phyloP scores from a whole-genome alignment of 2,329 filamentous ascomycete species.

The Sporothrix mexicana region DNA sequence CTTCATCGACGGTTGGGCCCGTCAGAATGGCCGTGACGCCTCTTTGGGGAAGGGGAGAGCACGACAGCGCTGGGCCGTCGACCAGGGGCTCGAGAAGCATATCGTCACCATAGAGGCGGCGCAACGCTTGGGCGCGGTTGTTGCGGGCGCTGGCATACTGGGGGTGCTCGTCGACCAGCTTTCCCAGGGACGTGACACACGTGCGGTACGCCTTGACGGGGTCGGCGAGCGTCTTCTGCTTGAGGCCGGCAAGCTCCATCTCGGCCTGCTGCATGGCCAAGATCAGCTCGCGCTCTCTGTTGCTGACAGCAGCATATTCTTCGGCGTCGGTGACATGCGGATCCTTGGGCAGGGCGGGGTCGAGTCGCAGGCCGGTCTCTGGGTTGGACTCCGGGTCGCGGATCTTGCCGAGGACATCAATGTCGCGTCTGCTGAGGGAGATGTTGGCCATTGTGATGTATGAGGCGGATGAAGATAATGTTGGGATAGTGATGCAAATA shows the following conservation, averaged over 20 bases:
- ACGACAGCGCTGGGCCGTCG: not conserved
- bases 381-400: constrained; percentile 69
- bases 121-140: constrained; percentile 72
- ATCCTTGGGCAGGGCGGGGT: constrained; percentile 61
- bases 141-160: constrained; percentile 75
- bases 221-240: constrained; percentile 42
- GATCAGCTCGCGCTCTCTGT: constrained; percentile 61
- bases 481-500: not conserved
- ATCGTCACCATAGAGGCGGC: constrained; percentile 67
- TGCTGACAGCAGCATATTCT: constrained; percentile 58
- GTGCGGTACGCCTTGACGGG: constrained; percentile 54
- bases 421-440: constrained; percentile 62
- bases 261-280: constrained; percentile 61
- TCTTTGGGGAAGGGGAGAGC: not conserved
- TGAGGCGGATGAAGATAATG: not conserved
- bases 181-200: constrained; percentile 57
- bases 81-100: constrained; percentile 53
- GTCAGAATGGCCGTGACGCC: constrained; percentile 45
- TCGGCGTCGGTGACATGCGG: constrained; percentile 59
- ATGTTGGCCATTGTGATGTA: constrained; percentile 39
- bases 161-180: constrained; percentile 63
- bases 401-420: constrained; percentile 69
- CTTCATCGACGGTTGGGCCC: constrained; percentile 43
- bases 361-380: constrained; percentile 58
- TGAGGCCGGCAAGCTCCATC: constrained; percentile 55